Evolutionary conservation across 495 filamentous ascomycete species (phyloP).

Genomic region (Penicillium chermesinum): DNA sequence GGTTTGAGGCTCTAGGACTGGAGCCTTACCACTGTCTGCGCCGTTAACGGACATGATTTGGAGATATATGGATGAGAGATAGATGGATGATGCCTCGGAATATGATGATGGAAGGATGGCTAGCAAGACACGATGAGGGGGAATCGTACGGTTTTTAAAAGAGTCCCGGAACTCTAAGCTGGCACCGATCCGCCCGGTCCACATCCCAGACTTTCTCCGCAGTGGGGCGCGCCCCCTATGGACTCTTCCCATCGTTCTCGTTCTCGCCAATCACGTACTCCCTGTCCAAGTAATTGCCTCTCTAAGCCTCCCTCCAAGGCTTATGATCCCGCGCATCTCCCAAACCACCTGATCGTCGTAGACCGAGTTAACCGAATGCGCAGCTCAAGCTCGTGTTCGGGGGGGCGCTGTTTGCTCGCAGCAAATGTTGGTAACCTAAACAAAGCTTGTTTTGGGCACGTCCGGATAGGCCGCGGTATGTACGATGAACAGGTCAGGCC

Average conservation of each 20-base stretch:
- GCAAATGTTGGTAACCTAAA: background rate
- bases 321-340: conserved; percentile 13
- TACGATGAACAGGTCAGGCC: background rate
- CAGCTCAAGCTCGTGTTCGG: too few relatives aligned
- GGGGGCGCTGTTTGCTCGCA: too few relatives aligned
- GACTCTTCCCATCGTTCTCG: background rate
- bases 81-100: background rate
- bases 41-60: conserved; percentile 30
- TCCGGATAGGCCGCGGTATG: conserved; percentile 12
- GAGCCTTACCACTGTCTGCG: conserved; percentile 39
- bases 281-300: background rate
- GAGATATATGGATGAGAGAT: background rate
- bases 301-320: conserved; percentile 15
- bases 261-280: background rate
- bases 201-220: conserved; percentile 9
- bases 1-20: conserved; percentile 18
- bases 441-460: background rate
- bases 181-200: conserved; percentile 1
- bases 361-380: background rate
- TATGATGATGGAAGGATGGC: background rate
- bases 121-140: background rate
- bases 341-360: too few relatives aligned
- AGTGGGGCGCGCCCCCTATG: background rate
- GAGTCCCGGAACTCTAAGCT: conserved; percentile 1
- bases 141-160: conserved; percentile 7